These are phyloP conservation scores for Pythium utonaiense DNA, from an alignment of 352 stramenopile species.

Conservation along the genomic window DNA sequence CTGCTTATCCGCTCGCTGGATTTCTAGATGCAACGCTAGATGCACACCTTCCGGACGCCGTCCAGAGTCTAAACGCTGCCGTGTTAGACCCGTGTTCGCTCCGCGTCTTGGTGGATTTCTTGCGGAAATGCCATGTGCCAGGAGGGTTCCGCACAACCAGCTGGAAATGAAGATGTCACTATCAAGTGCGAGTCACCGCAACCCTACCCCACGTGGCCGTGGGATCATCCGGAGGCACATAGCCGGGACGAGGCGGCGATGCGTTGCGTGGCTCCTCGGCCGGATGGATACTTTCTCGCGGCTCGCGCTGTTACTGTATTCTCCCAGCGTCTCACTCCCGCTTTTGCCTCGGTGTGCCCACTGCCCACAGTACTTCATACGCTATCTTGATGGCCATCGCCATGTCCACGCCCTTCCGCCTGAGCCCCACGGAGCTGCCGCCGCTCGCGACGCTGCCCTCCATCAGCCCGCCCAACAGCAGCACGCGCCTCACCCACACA, in stretches of 20 bases:
- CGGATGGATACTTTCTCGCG: constrained; percentile 2
- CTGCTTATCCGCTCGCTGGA: neutral
- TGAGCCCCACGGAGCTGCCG: constrained; percentile 24
- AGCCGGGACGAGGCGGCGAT: neutral
- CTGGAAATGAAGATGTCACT: constrained; percentile 26
- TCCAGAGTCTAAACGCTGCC: neutral
- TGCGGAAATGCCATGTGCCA: neutral
- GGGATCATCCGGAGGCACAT: constrained; percentile 1
- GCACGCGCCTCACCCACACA: constrained; percentile 21
- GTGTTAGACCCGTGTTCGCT: neutral
- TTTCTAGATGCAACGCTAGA: neutral
- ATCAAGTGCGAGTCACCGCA: constrained; percentile 23
- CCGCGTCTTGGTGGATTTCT: constrained; percentile 12
- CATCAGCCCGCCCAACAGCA: constrained; percentile 38
- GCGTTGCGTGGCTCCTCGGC: neutral
- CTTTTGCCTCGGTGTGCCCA: neutral
- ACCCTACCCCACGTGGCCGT: neutral
- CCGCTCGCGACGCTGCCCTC: constrained; percentile 21
- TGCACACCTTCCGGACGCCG: neutral
- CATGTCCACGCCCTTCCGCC: constrained; percentile 5
- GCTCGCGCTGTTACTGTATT: neutral
- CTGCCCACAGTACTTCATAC: neutral
- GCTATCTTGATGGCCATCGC: constrained; percentile 2
- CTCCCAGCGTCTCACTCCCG: neutral
- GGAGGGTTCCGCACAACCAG: constrained; percentile 2